phyloP scores from a whole-genome alignment of 495 filamentous ascomycete species.

The Neurospora pannonica region DNA sequence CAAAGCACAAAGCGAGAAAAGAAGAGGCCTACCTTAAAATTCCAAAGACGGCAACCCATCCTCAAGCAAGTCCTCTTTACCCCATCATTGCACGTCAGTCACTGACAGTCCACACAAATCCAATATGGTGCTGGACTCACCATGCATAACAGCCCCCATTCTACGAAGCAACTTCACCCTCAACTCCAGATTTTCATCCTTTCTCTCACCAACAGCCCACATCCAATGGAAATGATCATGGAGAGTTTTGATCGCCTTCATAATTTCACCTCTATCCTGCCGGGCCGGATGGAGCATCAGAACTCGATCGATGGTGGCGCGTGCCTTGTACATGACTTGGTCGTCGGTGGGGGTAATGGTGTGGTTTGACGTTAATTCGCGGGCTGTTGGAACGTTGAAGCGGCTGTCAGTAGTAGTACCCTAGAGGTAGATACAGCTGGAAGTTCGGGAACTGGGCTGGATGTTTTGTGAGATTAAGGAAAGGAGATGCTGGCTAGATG shows the following conservation, averaged over 20 bases:
- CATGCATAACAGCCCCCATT: neutral
- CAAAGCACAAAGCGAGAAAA: neutral
- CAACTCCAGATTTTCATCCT: neutral
- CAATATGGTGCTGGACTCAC: neutral
- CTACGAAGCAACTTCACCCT: neutral
- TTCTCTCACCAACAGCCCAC: neutral
- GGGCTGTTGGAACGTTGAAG: neutral
- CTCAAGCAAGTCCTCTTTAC: neutral
- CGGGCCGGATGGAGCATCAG: neutral
- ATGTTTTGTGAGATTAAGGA: neutral
- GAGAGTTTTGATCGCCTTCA: neutral
- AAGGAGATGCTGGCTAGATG: neutral
- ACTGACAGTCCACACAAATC: too few relatives aligned
- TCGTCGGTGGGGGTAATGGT: neutral
- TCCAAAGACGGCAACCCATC: neutral
- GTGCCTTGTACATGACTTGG: neutral
- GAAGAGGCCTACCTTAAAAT: neutral
- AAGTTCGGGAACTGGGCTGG: neutral
- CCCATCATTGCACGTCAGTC: too few relatives aligned
- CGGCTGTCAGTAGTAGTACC: neutral
- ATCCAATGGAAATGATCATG: neutral
- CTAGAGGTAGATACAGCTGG: neutral
- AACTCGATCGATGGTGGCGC: neutral
- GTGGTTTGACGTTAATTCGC: neutral
- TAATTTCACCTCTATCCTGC: neutral